Evolutionary conservation across 73 alveolate genomes (phyloP), one percentile per base, ranked within the genome.

Genomic region (Paramecium caudatum): DNA sequence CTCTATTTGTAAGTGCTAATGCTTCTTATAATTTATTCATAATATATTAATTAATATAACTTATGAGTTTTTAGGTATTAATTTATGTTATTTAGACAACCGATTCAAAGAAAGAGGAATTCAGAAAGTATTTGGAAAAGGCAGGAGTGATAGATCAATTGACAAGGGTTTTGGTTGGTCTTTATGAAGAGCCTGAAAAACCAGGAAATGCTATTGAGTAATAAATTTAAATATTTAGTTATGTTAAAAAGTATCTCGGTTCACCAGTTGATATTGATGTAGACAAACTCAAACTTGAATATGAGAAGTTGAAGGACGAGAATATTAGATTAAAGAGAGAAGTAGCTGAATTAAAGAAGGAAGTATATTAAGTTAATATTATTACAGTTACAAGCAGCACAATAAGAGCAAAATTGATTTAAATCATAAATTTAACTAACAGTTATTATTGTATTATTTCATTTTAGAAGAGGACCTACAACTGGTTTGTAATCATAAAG

Each of bases 161-260:
- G 48, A 97, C 98, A 0, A 95, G 97, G 91, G 99, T 97, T 7
- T 91, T 97, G 30, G 98, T 92, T 49, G 98, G 98, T 41, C 94
- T 97, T 39, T 97, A 96, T 91, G 99, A 97, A 78, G 99, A 97
- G 81, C 96, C 97, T 82, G 99, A 96, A 87, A 97, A 96, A 91
- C 99, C 99, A 61, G 55, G 90, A 82, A 94, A 93, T 93, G 98
- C 99, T 19, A 91, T 94, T 32, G 99, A 96, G 84, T 94, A 69
- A 93, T 21, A 16, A 12, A 21, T 74, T 46, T 5, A 25, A 46
- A 47, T 13, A 82, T 55, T 55, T 19, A 91, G 95, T 17, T 96
- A 94, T 92, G 92, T 96, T 49, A 96, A 96, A 85, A 91, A 91
- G 55, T 93, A 93, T 84, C 78, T 96, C 50, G 98, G 99, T 15